phyloP scores from a whole-genome alignment of 2,329 filamentous ascomycete species.

The Fusarium sacchari region DNA sequence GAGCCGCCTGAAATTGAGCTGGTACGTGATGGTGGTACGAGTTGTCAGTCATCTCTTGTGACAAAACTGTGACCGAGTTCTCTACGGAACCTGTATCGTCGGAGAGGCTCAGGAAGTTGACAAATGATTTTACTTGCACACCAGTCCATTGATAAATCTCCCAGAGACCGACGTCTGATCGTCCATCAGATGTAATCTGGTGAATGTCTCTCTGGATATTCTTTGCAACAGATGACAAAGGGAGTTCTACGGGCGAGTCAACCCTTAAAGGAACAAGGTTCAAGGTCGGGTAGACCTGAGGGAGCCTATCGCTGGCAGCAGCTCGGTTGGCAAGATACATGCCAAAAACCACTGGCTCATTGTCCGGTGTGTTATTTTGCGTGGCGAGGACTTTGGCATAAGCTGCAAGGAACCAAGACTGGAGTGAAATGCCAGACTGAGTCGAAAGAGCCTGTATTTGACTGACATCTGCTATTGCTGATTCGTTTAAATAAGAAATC shows the following conservation, averaged over 20 bases:
- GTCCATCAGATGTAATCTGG: conserved; percentile 60
- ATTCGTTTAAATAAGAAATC: conserved; percentile 55
- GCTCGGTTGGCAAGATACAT: conserved; percentile 85
- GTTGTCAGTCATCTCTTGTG: not conserved
- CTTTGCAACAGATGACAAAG: conserved; percentile 62
- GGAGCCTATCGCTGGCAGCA: conserved; percentile 59
- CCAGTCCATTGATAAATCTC: conserved; percentile 83
- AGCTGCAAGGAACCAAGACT: conserved; percentile 79
- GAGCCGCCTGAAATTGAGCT: conserved; percentile 11
- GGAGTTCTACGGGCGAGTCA: conserved; percentile 38
- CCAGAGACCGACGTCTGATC: conserved; percentile 71
- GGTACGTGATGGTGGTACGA: not conserved
- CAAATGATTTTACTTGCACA: conserved; percentile 73
- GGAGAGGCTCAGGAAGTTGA: conserved; percentile 80
- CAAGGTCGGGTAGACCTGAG: conserved; percentile 73
- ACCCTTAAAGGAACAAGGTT: conserved; percentile 81
- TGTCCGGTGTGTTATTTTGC: conserved; percentile 45
- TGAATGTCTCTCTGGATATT: conserved; percentile 75
- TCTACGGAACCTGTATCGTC: not conserved
- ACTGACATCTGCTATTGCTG: conserved; percentile 54
- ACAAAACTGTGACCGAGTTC: conserved; percentile 9
- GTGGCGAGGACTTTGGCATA: conserved; percentile 63
- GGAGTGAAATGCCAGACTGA: conserved; percentile 69
- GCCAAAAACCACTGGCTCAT: conserved; percentile 69
- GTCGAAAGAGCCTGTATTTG: conserved; percentile 51